Conservation (phyloP, 208 protist genomes). For the Leishmania mexicana region DNA sequence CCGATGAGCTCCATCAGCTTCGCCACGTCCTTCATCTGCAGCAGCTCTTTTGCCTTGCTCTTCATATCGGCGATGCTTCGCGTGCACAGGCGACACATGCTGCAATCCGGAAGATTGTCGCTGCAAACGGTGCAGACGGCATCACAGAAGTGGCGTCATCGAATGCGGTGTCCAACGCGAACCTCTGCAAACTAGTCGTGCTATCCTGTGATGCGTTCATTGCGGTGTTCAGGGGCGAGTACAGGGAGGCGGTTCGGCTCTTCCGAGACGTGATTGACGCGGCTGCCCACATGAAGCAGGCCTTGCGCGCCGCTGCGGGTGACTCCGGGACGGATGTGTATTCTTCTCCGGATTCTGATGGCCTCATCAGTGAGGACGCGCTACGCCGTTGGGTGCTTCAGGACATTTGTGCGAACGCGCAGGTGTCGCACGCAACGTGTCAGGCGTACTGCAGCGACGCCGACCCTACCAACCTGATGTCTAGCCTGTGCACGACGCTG, state of each 20-base stretch:
- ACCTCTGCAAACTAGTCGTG: conserved; percentile 12
- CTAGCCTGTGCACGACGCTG: conserved; percentile 37
- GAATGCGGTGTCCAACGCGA: conserved; percentile 10
- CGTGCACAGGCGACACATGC: conserved; percentile 13
- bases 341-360: conserved; percentile 1
- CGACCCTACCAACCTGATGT: conserved; percentile 31
- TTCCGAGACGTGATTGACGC: conserved; percentile 21
- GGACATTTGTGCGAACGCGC: conserved; percentile 52
- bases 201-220: conserved; percentile 25
- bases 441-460: conserved; percentile 55
- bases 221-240: conserved; percentile 23
- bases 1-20: conserved; percentile 30
- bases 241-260: conserved; percentile 15
- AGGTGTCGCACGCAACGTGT: conserved; percentile 65
- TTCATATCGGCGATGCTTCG: conserved; percentile 33
- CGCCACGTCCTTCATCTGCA: conserved; percentile 40
- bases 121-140: not conserved
- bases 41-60: conserved; percentile 41
- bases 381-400: conserved; percentile 41
- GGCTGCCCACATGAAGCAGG: conserved; percentile 13
- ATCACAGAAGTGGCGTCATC: not conserved
- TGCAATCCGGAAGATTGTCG: not conserved
- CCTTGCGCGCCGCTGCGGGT: not conserved
- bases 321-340: not conserved
- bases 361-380: conserved; percentile 14